Evolutionary conservation across 2,329 filamentous ascomycete genomes (phyloP), one percentile per base, ranked within the genome.

Genomic region (Trichoderma arundinaceum): DNA sequence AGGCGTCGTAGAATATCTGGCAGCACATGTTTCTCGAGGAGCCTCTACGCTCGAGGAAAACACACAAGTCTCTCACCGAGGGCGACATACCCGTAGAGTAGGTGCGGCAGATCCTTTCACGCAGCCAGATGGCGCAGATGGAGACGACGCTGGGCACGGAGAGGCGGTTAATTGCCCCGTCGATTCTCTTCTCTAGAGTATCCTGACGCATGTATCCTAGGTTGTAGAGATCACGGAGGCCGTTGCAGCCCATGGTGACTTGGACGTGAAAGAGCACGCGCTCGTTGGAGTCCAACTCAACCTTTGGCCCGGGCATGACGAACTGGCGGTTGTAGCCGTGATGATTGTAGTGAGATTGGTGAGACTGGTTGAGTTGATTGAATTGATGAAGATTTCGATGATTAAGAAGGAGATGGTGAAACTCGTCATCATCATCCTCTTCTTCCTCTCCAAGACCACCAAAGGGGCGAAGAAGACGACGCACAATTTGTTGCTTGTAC

Each of bases 101-200:
- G 43, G n/a, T 44, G 33, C 52, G 32, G 48, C 62, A 49, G 1
- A 54, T 57, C 22, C 70, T 69, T n/a, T 71, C 68, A n/a, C 69
- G 61, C 7, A 77, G 68, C 76, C 76, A 77, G 3, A 66, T 59
- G 8, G 69, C 66, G 44, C 72, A 75, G 35, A 76, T 70, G 6
- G 69, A 71, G 1, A 68, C 69, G n/a, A 71, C 68, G 49, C 60
- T 70, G 8, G 19, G n/a, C 6, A 41, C 1, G 1, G 66, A 39
- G 12, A 75, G 69, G 2, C 44, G 52, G 3, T 43, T n/a, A 7
- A 41, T 44, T 9, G 63, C 69, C 2, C 53, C 51, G 0, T 8
- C 32, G 8, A 76, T 53, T 3, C 67, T 72, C 35, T 65, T 68
- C 32, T 73, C 69, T 4, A 77, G 57, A 1, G 68, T 73, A 4